phyloP scores from a whole-genome alignment of 495 filamentous ascomycete genomes.

The Penicillium lividum region DNA sequence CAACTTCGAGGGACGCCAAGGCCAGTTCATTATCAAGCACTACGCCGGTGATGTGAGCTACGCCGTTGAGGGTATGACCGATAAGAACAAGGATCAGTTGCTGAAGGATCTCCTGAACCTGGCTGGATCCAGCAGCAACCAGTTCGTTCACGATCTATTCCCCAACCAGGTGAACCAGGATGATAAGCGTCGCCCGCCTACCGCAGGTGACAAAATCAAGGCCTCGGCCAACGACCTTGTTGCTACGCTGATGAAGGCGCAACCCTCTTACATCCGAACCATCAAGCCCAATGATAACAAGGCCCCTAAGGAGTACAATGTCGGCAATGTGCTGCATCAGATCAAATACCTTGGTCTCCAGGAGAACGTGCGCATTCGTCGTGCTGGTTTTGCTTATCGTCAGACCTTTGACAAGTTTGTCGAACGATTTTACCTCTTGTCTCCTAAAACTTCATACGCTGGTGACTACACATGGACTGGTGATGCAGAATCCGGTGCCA shows the following conservation, averaged over 20 bases:
- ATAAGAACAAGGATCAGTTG: conserved; percentile 99
- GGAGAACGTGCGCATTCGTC: conserved; percentile 96
- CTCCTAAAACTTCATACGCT: conserved; percentile 90
- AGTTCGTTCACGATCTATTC: conserved; percentile 84
- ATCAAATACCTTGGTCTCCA: conserved; percentile 99
- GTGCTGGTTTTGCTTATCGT: conserved; percentile 95
- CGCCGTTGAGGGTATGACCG: conserved; percentile 94
- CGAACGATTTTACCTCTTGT: conserved; percentile 94
- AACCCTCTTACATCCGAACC: conserved; percentile 96
- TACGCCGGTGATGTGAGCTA: conserved; percentile 98
- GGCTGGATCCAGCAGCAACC: conserved; percentile 78
- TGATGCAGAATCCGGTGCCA: conserved; percentile 81
- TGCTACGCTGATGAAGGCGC: conserved; percentile 92
- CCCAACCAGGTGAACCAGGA: conserved; percentile 93
- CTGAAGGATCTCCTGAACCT: conserved; percentile 92
- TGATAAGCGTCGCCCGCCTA: conserved; percentile 90
- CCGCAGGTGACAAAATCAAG: conserved; percentile 96
- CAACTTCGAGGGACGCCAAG: conserved; percentile 89
- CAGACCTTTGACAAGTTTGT: conserved; percentile 99
- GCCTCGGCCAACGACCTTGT: conserved; percentile 95
- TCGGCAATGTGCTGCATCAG: conserved; percentile 91
- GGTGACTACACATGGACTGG: conserved; percentile 97
- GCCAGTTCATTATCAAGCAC: conserved; percentile 97
- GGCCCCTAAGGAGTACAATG: conserved; percentile 87
- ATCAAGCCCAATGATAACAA: conserved; percentile 99